Conservation (phyloP, 2,329 filamentous ascomycete species). For the Aureobasidium sp. region DNA sequence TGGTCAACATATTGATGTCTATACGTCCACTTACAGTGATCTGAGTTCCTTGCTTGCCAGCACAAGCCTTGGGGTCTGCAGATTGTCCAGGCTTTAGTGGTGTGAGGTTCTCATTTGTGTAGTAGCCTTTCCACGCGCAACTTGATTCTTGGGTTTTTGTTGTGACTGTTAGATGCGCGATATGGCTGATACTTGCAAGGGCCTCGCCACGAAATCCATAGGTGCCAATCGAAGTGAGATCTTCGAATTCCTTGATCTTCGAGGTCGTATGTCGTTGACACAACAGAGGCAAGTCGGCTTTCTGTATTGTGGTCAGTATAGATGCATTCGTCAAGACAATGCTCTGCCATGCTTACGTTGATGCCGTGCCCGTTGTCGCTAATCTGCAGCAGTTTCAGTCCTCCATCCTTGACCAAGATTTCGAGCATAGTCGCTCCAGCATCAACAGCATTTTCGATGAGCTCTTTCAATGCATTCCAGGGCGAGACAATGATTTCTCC, state of each 20-base stretch:
- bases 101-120: conserved; percentile 70
- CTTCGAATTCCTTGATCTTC: conserved; percentile 88
- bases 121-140: conserved; percentile 85
- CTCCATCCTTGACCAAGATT: conserved; percentile 91
- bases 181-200: conserved; percentile 94
- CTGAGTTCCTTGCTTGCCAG: conserved; percentile 82
- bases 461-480: conserved; percentile 89
- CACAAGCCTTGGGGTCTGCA: conserved; percentile 76
- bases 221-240: conserved; percentile 79
- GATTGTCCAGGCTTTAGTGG: conserved; percentile 82
- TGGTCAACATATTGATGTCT: background rate
- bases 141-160: conserved; percentile 84
- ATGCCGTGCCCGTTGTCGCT: conserved; percentile 97
- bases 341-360: conserved; percentile 50
- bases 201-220: conserved; percentile 98
- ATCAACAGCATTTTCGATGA: conserved; percentile 95
- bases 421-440: conserved; percentile 91
- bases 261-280: conserved; percentile 97
- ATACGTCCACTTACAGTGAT: conserved; percentile 55
- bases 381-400: conserved; percentile 89
- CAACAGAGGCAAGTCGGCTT: conserved; percentile 82
- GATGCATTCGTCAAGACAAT: background rate
- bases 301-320: conserved; percentile 42
- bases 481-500: conserved; percentile 98
- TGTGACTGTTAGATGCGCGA: conserved; percentile 89